phyloP scores from a whole-genome alignment of 176 grass and related monocot genomes.

The Phyllostachys edulis region DNA sequence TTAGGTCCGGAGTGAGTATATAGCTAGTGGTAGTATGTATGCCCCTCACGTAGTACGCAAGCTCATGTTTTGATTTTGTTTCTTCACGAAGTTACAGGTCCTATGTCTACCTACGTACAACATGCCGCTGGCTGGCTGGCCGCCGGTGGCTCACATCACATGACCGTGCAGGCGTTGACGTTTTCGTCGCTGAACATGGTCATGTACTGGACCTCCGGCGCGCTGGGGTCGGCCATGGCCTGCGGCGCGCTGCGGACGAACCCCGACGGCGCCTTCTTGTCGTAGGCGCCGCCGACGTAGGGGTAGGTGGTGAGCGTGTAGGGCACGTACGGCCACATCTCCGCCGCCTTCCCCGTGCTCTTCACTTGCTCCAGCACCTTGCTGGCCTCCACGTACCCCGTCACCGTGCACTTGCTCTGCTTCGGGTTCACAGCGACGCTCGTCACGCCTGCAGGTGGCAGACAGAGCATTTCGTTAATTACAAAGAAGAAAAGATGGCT shows the following conservation, averaged over 20 bases:
- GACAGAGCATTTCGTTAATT: neutral
- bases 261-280: slow-evolving; percentile 77
- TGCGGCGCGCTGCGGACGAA: slow-evolving; percentile 61
- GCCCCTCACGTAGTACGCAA: neutral
- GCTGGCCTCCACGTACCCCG: slow-evolving; percentile 69
- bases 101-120: neutral
- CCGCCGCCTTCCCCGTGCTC: slow-evolving; percentile 62
- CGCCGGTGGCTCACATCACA: slow-evolving; percentile 35
- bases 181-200: slow-evolving; percentile 83
- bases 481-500: neutral
- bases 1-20: no score
- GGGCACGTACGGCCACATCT: slow-evolving; percentile 82
- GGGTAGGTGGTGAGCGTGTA: slow-evolving; percentile 62
- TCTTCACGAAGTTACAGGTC: neutral
- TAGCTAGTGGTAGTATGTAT: neutral
- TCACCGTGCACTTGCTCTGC: slow-evolving; percentile 68
- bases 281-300: slow-evolving; percentile 71
- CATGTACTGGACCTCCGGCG: slow-evolving; percentile 47
- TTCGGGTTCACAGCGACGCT: slow-evolving; percentile 65
- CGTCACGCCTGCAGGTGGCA: slow-evolving; percentile 42
- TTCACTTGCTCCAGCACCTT: slow-evolving; percentile 61
- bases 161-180: slow-evolving; percentile 61
- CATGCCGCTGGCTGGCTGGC: neutral
- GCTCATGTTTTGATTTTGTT: neutral
- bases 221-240: slow-evolving; percentile 57